Base-by-base conservation (phyloP, 2,329 filamentous ascomycete species). In the Didymella keratinophila region DNA sequence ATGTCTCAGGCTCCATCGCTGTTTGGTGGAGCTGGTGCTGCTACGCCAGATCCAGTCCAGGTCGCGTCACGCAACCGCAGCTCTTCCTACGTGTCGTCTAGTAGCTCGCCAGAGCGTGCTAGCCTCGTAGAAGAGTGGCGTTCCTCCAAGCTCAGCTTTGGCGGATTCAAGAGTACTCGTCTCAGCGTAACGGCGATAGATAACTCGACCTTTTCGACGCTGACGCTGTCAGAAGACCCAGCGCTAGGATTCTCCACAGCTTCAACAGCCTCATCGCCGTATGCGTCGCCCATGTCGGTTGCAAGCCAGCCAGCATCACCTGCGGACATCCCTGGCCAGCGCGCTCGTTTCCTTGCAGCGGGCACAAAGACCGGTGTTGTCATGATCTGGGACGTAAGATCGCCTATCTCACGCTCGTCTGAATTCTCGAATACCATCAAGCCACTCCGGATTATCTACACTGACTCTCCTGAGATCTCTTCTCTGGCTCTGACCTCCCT, bases 381-480 rank as follows among this genome's bases (percentile, higher is more conserved):
- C 7, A 77, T 95, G 8, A 77, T 96, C 1, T 99, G 93, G 93
- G 90, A 99, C 71, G 85, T 91, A 67, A 89, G 95, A 52, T 88
- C 89, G 27, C 79, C 84, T 10, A 76, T 84, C 18, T 82, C 87
- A 1, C 81, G 78, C 2, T 86, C 83, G 66, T 65, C 81, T 1
- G 81, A 84, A 42, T 76, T 85, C 4, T 75, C 80, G 27, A 89
- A 89, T 62, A 82, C 80, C 4, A 79, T 96, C 42, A 80, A 84
- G 12, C 91, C 94, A 0, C 72, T 96, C n/a, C 88, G 92, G 27
- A 83, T 90, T 49, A 93, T 98, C 44, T 87, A 93, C 68, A 98
- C 95, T 0, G 92, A 96, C 44, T 98, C 94, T 0, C 93, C 94
- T 0, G 86, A 92, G 71, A 88, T 98, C 18, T 91, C 93, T 0